phyloP scores from a whole-genome alignment of 2,329 filamentous ascomycete genomes.

The Calonectria hawksworthii region DNA sequence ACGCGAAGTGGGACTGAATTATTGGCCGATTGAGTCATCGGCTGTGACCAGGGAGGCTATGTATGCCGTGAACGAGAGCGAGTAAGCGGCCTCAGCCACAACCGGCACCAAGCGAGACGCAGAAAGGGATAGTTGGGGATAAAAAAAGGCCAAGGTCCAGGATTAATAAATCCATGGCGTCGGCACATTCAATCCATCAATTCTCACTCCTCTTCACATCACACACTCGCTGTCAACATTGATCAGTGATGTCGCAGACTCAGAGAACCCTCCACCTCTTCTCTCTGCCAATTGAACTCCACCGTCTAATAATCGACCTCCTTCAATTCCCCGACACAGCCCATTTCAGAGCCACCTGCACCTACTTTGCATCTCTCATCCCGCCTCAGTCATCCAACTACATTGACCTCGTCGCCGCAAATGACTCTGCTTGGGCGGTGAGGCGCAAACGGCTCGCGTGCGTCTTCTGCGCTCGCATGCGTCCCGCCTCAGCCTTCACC shows the following conservation, averaged over 20 bases:
- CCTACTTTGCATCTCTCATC: neutral
- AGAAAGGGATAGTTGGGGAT: neutral
- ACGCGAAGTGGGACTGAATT: neutral
- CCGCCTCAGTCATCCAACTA: neutral
- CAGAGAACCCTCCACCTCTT: neutral
- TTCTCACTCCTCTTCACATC: neutral
- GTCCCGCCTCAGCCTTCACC: neutral
- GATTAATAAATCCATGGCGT: neutral
- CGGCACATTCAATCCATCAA: neutral
- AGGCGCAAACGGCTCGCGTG: neutral
- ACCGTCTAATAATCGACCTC: neutral
- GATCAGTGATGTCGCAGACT: neutral
- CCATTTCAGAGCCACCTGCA: conserved; percentile 5
- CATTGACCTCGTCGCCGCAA: neutral
- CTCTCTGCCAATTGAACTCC: neutral
- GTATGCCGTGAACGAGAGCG: neutral
- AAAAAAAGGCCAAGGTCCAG: neutral
- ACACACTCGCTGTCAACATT: neutral
- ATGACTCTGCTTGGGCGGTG: conserved; percentile 1
- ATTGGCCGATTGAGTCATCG: neutral
- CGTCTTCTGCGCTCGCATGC: conserved; percentile 5
- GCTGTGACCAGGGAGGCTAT: neutral
- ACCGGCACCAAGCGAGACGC: neutral
- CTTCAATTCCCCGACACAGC: neutral
- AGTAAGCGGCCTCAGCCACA: neutral